phyloP scores from a whole-genome alignment of 2,329 filamentous ascomycete species.

The Aureobasidium mangrovei region DNA sequence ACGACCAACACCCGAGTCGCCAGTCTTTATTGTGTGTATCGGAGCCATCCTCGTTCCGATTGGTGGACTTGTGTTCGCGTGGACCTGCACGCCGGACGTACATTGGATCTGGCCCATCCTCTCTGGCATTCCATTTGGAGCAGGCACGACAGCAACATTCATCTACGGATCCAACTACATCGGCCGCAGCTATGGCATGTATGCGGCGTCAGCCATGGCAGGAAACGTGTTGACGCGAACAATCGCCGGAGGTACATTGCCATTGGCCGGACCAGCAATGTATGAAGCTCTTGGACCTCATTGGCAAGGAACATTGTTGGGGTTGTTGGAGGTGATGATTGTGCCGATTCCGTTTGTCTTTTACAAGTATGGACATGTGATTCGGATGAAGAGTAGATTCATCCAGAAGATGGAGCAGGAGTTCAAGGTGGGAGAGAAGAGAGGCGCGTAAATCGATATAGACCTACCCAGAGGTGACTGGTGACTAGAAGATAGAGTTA shows the following conservation, averaged over 20 bases:
- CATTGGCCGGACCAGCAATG: slow-evolving; percentile 31
- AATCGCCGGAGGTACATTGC: slow-evolving; percentile 33
- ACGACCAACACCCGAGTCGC: slow-evolving; percentile 33
- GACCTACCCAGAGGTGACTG: background rate
- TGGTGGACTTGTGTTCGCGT: slow-evolving; percentile 43
- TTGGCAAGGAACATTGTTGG: slow-evolving; percentile 28
- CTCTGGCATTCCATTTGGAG: slow-evolving; percentile 3
- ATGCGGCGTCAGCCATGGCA: slow-evolving; percentile 42
- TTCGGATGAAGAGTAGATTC: slow-evolving; percentile 23
- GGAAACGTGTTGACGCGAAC: slow-evolving; percentile 33
- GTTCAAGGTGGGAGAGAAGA: slow-evolving; percentile 1
- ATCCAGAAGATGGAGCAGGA: slow-evolving; percentile 2
- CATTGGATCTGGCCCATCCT: slow-evolving; percentile 22
- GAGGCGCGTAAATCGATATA: background rate
- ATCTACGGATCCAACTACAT: slow-evolving; percentile 48
- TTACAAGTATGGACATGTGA: slow-evolving; percentile 32
- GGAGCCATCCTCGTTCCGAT: slow-evolving; percentile 44
- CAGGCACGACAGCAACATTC: slow-evolving; percentile 26
- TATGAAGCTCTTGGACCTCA: slow-evolving; percentile 32
- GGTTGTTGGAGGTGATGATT: slow-evolving; percentile 25
- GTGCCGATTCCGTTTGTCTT: slow-evolving; percentile 37
- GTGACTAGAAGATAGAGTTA: background rate
- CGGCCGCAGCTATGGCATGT: slow-evolving; percentile 48
- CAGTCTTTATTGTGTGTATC: slow-evolving; percentile 36
- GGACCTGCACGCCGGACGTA: slow-evolving; percentile 6